Evolutionary conservation across 257 asterid species (phyloP).

Genomic region (Plantago ovata): DNA sequence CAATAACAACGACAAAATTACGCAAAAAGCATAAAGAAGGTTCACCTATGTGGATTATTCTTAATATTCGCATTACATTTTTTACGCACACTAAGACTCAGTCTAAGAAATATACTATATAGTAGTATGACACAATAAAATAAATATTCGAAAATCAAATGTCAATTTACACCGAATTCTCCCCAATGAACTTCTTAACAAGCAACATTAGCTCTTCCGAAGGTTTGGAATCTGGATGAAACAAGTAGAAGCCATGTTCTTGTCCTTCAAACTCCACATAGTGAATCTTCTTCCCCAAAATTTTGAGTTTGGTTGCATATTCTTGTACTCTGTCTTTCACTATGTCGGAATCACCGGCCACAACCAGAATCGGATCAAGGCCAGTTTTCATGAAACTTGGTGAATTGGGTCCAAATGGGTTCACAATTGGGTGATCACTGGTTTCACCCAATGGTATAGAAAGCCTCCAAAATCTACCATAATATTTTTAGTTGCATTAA

Average conservation of each 20-base stretch:
- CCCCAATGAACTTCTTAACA: constrained; percentile 36
- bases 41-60: no score
- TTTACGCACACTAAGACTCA: no score
- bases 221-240: constrained; percentile 46
- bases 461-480: constrained; percentile 58
- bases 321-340: constrained; percentile 54
- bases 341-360: constrained; percentile 55
- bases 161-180: constrained; percentile 21
- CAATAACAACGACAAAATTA: no score
- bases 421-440: constrained; percentile 50
- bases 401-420: constrained; percentile 64
- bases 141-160: no score
- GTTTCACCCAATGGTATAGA: constrained; percentile 52
- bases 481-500: no score
- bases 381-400: constrained; percentile 33
- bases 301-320: constrained; percentile 40
- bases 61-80: no score
- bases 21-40: no score
- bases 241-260: constrained; percentile 67
- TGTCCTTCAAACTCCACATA: constrained; percentile 69
- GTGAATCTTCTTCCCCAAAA: constrained; percentile 50
- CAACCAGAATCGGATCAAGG: constrained; percentile 55
- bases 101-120: no score
- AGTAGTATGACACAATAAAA: no score
- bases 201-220: constrained; percentile 36